Evolutionary conservation across 83 land plant genomes (phyloP).

Genomic region (Thuja plicata): DNA sequence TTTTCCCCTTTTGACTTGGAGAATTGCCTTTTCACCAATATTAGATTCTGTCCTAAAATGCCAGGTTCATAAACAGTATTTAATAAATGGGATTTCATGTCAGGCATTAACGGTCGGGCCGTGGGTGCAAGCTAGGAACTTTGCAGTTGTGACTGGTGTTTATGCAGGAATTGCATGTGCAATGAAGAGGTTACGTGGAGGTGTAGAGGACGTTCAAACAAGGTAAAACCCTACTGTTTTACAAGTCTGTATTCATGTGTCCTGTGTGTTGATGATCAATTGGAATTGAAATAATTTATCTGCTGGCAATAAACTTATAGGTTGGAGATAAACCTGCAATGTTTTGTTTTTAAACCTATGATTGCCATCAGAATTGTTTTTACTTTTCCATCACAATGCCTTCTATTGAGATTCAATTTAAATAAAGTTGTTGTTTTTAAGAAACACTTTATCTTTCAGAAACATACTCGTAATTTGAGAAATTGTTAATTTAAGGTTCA

Average conservation of each 20-base stretch:
- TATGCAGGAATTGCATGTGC: slow-evolving; percentile 86
- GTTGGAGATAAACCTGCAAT: neutral
- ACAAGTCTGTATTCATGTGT: neutral
- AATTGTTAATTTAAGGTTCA: neutral
- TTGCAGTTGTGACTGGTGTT: slow-evolving; percentile 93
- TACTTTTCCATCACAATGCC: neutral
- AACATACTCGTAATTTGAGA: neutral
- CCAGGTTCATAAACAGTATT: neutral
- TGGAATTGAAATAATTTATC: neutral
- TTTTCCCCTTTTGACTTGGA: neutral
- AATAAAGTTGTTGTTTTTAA: neutral
- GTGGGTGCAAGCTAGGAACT: slow-evolving; percentile 84
- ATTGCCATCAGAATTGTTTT: neutral
- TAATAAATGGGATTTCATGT: neutral
- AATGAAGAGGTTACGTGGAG: slow-evolving; percentile 78
- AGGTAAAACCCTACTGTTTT: slow-evolving; percentile 36
- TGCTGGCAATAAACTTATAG: neutral
- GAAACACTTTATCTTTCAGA: neutral
- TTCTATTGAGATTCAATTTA: neutral
- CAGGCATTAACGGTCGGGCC: slow-evolving; percentile 92
- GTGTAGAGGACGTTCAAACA: slow-evolving; percentile 81
- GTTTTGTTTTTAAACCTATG: too few species aligned
- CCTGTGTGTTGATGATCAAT: neutral
- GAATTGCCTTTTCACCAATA: neutral
- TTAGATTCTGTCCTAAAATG: neutral